A percentile compares a stretch with the other conserved stretches of the same genome.
phyloP scores from a whole-genome alignment of 2,329 filamentous ascomycete genomes.

The Talaromyces islandicus region DNA sequence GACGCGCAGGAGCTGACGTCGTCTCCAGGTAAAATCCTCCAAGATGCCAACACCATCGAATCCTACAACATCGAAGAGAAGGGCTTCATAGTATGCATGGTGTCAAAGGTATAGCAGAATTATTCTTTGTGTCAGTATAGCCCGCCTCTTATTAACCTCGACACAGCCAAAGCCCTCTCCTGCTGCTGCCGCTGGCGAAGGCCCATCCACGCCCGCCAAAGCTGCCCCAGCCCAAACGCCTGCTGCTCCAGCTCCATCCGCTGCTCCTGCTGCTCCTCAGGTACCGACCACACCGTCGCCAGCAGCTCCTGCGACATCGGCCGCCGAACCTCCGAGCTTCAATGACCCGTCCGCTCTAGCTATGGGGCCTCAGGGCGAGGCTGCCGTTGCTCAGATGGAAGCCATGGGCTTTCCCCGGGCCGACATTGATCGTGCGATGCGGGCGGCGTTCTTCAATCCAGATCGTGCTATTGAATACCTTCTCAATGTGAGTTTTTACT shows the following conservation, averaged over 20 bases:
- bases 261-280: conserved; percentile 34
- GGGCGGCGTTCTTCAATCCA: conserved; percentile 93
- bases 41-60: conserved; percentile 94
- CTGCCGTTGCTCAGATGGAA: conserved; percentile 87
- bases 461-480: conserved; percentile 97
- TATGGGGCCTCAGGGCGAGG: conserved; percentile 74
- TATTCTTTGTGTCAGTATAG: not conserved
- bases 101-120: conserved; percentile 69
- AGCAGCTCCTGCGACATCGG: conserved; percentile 43
- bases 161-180: conserved; percentile 59
- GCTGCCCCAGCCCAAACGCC: conserved; percentile 33
- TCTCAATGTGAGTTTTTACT: conserved; percentile 60
- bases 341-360: conserved; percentile 76
- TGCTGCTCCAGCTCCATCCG: conserved; percentile 45
- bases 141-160: conserved; percentile 15
- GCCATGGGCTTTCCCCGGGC: conserved; percentile 89
- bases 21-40: conserved; percentile 85
- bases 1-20: not conserved
- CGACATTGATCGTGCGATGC: conserved; percentile 89
- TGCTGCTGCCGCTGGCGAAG: conserved; percentile 24
- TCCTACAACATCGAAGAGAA: conserved; percentile 99
- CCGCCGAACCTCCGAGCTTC: conserved; percentile 41
- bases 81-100: conserved; percentile 98
- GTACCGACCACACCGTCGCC: conserved; percentile 44
- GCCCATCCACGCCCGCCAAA: conserved; percentile 34